Conservation (phyloP, 2,329 filamentous ascomycete genomes). For the Coniella lustricola region DNA sequence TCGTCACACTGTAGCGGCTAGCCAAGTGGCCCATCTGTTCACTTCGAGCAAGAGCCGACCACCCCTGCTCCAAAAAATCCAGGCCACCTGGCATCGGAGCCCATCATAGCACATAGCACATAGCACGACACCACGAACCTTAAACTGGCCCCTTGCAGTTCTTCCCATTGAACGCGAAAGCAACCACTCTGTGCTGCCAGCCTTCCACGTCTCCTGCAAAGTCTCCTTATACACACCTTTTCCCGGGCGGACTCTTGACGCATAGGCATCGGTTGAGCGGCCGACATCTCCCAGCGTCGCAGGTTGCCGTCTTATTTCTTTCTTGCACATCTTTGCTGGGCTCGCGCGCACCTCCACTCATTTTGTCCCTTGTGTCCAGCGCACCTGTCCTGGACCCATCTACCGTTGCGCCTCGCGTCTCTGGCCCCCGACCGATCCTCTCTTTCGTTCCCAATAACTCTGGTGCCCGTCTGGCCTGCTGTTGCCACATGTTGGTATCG, state of each 20-base stretch:
- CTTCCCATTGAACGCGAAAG: not conserved
- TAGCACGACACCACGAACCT: not conserved
- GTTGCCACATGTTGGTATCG: slow-evolving; percentile 30
- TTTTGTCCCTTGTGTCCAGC: not conserved
- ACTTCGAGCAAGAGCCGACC: not conserved
- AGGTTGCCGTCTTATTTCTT: not conserved
- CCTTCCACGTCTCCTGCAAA: not conserved
- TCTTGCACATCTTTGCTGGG: not conserved
- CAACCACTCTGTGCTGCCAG: not conserved
- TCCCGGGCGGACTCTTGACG: not conserved
- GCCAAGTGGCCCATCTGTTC: slow-evolving; percentile 4
- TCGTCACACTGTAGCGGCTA: no score
- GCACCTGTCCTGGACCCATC: not conserved
- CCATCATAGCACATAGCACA: slow-evolving; percentile 8
- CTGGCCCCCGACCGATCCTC: not conserved
- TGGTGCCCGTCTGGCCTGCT: not conserved
- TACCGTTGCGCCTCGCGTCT: not conserved
- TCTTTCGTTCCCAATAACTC: not conserved
- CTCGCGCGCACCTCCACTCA: not conserved
- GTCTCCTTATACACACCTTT: not conserved
- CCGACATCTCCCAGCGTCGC: not conserved
- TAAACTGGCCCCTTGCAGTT: not conserved
- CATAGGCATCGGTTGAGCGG: no score
- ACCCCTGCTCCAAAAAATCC: slow-evolving; percentile 23
- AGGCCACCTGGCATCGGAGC: slow-evolving; percentile 28